Base-by-base conservation (phyloP, 2,329 filamentous ascomycete species). In the Penicillium sp. region DNA sequence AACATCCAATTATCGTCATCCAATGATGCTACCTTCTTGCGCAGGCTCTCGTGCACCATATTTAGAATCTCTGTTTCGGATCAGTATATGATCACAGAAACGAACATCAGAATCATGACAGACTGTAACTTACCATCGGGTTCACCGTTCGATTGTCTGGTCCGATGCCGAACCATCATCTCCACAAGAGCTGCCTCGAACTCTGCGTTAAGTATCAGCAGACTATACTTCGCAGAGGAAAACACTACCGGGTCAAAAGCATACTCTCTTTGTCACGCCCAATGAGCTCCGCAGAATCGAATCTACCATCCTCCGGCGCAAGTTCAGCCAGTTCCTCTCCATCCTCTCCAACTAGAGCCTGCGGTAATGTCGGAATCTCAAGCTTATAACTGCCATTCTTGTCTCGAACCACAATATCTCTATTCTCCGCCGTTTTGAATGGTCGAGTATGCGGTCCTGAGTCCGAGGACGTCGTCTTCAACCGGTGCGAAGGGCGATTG, bases 1-100 rank as follows among this genome's bases (percentile, higher is more conserved):
- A 89, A 96, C 87, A 96, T 95, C 91, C 91, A 96, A 66, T 87
- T 89, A 67, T 96, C 91, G 48, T 94, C 89, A 22, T 89, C 83
- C 47, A 96, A 75, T 14, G 87, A 85, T 16, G 84, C 82, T 2
- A 91, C 88, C 69, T 91, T 90, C 56, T 84, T 84, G 62, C 84
- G 80, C 52, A 95, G 77, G 70, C 87, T 91, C 33, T 85, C 82
- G 60, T 84, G 83, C 45, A 91, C 82, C 22, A 85, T 82, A 60
- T 88, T 85, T 26, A 91, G 78, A 4, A 92, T 80, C 72, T 91
- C 89, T 86, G 41, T 25, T 50, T 51, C 33, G 8, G 46, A 40
- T 63, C 40, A 65, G 55, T 30, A 19, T 19, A 44, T 43, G 26
- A 30, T 36, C 35, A 58, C n/a, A 41, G 11, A 25, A 46, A n/a